Base-by-base conservation (phyloP, 108 stramenopile genomes). In the Parietichytrium sp. region DNA sequence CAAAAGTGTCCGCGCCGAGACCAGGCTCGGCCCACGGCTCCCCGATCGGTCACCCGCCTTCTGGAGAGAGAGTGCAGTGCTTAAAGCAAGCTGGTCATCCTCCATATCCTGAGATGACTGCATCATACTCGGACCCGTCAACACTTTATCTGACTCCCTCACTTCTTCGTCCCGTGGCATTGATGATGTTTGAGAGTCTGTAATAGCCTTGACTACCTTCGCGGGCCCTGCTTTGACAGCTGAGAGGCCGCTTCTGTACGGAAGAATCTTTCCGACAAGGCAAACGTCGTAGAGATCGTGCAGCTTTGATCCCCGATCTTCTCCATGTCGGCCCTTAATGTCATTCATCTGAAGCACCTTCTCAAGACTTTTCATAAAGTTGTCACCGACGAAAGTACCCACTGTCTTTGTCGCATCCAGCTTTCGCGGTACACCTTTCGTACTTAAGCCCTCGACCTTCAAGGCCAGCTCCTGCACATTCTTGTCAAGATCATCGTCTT, bases 71-170 rank as follows among this genome's bases (percentile, higher is more conserved):
- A 72, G 31, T 1, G 55, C 55, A 72, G n/a, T 45, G 18, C n/a
- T 72, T n/a, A 72, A n/a, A n/a, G 55, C 55, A 72, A 20, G 13
- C 55, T 72, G 55, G 13, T 72, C 55, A 72, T 72, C 55, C 18
- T 72, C 55, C 1, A 72, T 45, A 25, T 72, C 55, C 55, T 72
- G 55, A 45, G 55, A 72, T 8, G 55, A 45, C 1, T 54, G 54
- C 26, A 42, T 0, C 42, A 45, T 72, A n/a, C 55, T 72, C 45
- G 55, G 55, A 8, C 1, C 42, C 55, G 55, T 72, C 13, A 72
- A 20, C 55, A 72, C 55, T 8, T 72, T 4, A 0, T 45, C 55
- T 72, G 55, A 20, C 55, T 72, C 55, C 55, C 4, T n/a, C 31
- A 33, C 55, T 0, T 45, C 55, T 0, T 72, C 55, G 42, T 18